Conservation (phyloP, 2,329 filamentous ascomycete genomes). For the Pestalotiopsis fici region DNA sequence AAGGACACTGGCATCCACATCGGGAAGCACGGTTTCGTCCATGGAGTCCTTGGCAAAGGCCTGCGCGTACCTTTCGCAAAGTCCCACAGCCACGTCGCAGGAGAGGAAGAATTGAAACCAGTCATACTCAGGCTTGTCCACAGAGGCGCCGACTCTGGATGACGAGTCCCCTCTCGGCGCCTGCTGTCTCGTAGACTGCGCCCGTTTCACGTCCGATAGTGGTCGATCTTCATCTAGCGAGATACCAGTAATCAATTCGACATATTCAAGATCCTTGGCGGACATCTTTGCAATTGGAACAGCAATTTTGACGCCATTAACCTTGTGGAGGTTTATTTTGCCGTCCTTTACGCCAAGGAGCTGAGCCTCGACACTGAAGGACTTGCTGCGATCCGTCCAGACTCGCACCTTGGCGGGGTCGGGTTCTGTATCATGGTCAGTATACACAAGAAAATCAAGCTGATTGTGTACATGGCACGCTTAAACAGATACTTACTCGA, state of each 20-base stretch:
- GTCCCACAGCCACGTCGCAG: constrained; percentile 87
- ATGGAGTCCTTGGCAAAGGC: constrained; percentile 91
- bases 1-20: constrained; percentile 81
- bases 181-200: constrained; percentile 36
- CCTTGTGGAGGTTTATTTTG: constrained; percentile 96
- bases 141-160: constrained; percentile 57
- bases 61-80: constrained; percentile 92
- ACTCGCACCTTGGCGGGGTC: constrained; percentile 81
- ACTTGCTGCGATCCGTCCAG: constrained; percentile 94
- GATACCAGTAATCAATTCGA: constrained; percentile 83
- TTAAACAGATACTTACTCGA: constrained; percentile 63
- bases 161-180: constrained; percentile 26
- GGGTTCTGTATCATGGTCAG: constrained; percentile 59
- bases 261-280: constrained; percentile 89
- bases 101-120: constrained; percentile 99
- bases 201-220: constrained; percentile 76
- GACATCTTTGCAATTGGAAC: constrained; percentile 97
- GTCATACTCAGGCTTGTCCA: constrained; percentile 81
- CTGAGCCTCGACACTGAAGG: constrained; percentile 96
- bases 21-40: constrained; percentile 89
- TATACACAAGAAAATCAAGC: neutral
- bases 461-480: neutral
- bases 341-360: constrained; percentile 93
- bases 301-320: constrained; percentile 97
- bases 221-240: constrained; percentile 95